A percentile compares a stretch with the other conserved stretches of the same genome.
Conservation (phyloP, 306 rosid species). For the Datisca glomerata region DNA sequence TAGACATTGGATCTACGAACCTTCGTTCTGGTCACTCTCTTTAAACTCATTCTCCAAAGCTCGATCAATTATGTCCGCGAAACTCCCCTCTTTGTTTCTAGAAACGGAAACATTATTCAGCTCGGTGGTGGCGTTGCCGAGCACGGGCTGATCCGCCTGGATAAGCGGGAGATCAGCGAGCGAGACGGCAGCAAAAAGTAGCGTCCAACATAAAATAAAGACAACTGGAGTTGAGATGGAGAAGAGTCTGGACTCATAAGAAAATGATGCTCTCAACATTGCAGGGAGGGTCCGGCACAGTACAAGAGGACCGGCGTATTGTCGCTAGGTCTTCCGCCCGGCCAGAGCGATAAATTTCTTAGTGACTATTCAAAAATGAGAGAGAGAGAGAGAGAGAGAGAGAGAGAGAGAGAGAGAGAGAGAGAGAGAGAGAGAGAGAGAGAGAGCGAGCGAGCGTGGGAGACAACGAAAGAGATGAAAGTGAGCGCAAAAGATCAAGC, state of each 20-base stretch:
- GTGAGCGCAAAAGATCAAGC: not conserved
- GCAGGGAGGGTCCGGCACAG: constrained; percentile 11
- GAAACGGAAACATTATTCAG: constrained; percentile 47
- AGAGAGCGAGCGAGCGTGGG: not conserved
- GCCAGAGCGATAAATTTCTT: not conserved
- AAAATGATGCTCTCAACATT: constrained; percentile 23
- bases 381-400: constrained; percentile 1
- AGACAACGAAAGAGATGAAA: not conserved
- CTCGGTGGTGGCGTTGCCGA: constrained; percentile 37
- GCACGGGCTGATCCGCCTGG: constrained; percentile 44
- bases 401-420: constrained; percentile 14
- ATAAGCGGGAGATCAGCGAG: constrained; percentile 13
- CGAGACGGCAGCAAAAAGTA: constrained; percentile 26
- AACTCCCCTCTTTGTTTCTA: constrained; percentile 60
- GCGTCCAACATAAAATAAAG: constrained; percentile 22
- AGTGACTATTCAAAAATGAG: constrained; percentile 3
- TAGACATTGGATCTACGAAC: constrained; percentile 19
- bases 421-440: constrained; percentile 13
- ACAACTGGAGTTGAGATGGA: constrained; percentile 8
- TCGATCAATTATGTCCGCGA: constrained; percentile 91
- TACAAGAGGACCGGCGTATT: constrained; percentile 11
- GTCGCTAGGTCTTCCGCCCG: not conserved
- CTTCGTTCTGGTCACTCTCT: constrained; percentile 87
- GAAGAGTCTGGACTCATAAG: constrained; percentile 5
- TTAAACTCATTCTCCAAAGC: constrained; percentile 92